Conservation (phyloP, 768 basidiomycete genomes). For the Pleurotus tuber-regium region DNA sequence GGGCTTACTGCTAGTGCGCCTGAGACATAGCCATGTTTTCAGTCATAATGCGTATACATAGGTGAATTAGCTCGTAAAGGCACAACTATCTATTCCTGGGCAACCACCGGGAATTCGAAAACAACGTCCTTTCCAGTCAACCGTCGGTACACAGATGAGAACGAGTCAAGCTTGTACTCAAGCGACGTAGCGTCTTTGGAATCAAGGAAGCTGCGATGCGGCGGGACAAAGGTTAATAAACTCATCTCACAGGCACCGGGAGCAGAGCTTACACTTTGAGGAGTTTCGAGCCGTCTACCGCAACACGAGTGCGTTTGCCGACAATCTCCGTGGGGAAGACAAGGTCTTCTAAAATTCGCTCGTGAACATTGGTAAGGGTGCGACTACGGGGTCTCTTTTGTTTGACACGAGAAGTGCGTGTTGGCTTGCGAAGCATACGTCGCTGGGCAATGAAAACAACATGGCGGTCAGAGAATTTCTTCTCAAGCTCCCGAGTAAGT, state of each 20-base stretch:
- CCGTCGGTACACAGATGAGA: constrained; percentile 94
- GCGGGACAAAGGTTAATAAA: constrained; percentile 17
- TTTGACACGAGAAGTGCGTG: constrained; percentile 86
- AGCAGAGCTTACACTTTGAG: constrained; percentile 86
- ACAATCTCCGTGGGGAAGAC: constrained; percentile 99
- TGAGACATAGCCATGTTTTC: constrained; percentile 18
- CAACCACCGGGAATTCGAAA: constrained; percentile 84
- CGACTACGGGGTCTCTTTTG: constrained; percentile 97
- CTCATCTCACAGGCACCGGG: constrained; percentile 13
- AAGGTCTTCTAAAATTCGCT: constrained; percentile 97
- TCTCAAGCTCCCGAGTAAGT: constrained; percentile 98
- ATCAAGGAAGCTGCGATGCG: constrained; percentile 92
- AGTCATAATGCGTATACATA: constrained; percentile 16
- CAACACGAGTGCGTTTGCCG: constrained; percentile 95
- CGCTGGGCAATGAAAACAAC: constrained; percentile 99
- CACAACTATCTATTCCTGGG: constrained; percentile 57
- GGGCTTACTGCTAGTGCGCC: constrained; percentile 13
- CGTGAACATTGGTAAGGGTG: constrained; percentile 96
- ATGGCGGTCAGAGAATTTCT: constrained; percentile 99
- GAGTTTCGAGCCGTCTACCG: constrained; percentile 91
- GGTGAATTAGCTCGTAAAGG: constrained; percentile 22
- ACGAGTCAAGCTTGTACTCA: constrained; percentile 99
- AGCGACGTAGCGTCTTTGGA: constrained; percentile 96
- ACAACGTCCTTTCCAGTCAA: constrained; percentile 97
- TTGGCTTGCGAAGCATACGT: constrained; percentile 96